phyloP scores from a whole-genome alignment of 163 green algal species.

The Volvox carteri region DNA sequence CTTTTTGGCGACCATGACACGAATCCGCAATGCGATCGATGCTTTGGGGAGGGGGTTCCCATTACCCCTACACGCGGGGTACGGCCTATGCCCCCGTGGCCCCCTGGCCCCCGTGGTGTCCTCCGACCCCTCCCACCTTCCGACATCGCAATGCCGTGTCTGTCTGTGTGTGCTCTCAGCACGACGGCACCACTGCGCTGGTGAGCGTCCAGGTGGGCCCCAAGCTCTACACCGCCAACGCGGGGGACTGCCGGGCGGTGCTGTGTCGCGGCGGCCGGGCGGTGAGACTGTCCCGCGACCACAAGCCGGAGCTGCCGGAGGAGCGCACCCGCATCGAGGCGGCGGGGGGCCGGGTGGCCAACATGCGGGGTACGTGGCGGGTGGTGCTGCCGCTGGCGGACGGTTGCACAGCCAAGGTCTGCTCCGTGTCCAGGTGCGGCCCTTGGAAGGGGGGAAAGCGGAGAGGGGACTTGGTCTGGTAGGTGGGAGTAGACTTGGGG shows the following conservation, averaged over 20 bases:
- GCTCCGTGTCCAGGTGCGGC: conserved; percentile 54
- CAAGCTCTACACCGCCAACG: conserved; percentile 54
- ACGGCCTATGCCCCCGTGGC: too few species aligned
- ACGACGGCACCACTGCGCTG: conserved; percentile 51
- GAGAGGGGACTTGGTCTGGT: too few species aligned
- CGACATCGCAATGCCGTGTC: neutral
- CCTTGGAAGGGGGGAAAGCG: neutral
- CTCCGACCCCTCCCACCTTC: neutral
- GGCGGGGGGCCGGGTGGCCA: conserved; percentile 69
- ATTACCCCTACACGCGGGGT: too few species aligned
- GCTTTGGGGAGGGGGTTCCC: neutral
- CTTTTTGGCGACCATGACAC: neutral
- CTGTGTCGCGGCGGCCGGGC: conserved; percentile 75
- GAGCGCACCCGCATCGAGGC: conserved; percentile 80
- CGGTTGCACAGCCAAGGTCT: conserved; percentile 58
- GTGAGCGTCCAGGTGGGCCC: conserved; percentile 39
- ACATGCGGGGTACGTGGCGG: conserved; percentile 57
- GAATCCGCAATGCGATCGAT: neutral
- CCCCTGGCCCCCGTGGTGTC: neutral
- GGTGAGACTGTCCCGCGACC: conserved; percentile 77
- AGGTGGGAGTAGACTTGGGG: neutral
- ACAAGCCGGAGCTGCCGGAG: conserved; percentile 71
- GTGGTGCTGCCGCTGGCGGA: conserved; percentile 52
- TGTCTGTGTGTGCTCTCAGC: neutral
- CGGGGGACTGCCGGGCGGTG: conserved; percentile 89